Conservation (phyloP, 31 red algal genomes). For the Odonthalia washingtoniensis region DNA sequence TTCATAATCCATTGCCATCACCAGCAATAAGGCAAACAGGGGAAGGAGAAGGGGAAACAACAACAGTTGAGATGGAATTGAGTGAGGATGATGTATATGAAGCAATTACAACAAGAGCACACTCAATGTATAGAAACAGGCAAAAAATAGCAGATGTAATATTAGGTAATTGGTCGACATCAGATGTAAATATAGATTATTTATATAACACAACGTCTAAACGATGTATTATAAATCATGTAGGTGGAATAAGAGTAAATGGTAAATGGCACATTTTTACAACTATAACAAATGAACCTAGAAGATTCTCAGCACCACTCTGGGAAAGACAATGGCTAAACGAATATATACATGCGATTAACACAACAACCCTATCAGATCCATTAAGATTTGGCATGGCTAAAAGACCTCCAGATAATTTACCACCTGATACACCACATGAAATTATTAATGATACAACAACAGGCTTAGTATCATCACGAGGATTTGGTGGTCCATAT, state of each 20-base stretch:
- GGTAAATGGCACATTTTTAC: background rate
- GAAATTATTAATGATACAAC: constrained; percentile 9
- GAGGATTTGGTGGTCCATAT: background rate
- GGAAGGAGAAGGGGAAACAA: background rate
- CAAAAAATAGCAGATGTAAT: background rate
- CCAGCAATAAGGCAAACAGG: background rate
- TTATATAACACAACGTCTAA: background rate
- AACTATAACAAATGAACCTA: background rate
- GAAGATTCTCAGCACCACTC: background rate
- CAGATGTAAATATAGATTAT: background rate
- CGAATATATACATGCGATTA: background rate
- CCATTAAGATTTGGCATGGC: background rate
- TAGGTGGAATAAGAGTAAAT: background rate
- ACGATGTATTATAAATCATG: background rate
- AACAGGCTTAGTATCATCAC: background rate
- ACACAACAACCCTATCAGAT: background rate
- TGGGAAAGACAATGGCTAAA: background rate
- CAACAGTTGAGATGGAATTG: background rate
- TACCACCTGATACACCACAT: background rate
- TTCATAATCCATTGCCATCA: no score
- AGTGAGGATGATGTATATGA: no score
- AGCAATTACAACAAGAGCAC: background rate
- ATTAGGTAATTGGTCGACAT: background rate
- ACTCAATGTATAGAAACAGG: background rate
- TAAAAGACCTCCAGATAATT: background rate